Conservation (phyloP, 768 basidiomycete species). For the Russula emetica region DNA sequence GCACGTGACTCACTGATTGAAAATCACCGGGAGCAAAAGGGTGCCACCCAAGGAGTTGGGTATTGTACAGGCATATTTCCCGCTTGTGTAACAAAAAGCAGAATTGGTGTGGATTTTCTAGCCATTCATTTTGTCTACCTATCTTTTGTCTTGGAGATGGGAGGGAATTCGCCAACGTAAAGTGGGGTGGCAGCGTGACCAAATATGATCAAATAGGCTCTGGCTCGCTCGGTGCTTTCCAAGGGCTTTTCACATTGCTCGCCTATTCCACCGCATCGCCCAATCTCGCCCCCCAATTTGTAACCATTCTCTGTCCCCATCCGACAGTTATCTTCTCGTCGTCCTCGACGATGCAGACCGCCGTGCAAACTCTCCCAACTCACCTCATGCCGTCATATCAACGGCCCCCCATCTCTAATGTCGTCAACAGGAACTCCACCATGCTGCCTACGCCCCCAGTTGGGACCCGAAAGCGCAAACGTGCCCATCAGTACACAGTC, state of each 20-base stretch:
- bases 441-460: slow-evolving; percentile 69
- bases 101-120: neutral
- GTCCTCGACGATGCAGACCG: slow-evolving; percentile 63
- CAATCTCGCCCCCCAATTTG: slow-evolving; percentile 28
- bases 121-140: neutral
- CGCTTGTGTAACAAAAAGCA: neutral
- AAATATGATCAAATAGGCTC: slow-evolving; percentile 28
- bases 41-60: neutral
- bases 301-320: slow-evolving; percentile 28
- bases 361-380: slow-evolving; percentile 60
- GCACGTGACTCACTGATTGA: slow-evolving; percentile 16
- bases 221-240: slow-evolving; percentile 26
- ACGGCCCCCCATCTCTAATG: slow-evolving; percentile 47
- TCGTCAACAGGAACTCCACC: slow-evolving; percentile 42
- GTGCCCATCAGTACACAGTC: slow-evolving; percentile 74
- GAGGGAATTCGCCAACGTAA: slow-evolving; percentile 24
- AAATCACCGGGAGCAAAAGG: slow-evolving; percentile 12
- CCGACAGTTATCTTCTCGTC: slow-evolving; percentile 54
- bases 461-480: slow-evolving; percentile 76
- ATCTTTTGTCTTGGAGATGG: slow-evolving; percentile 8
- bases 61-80: neutral
- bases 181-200: slow-evolving; percentile 29
- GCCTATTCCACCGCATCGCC: slow-evolving; percentile 25
- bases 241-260: slow-evolving; percentile 27
- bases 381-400: slow-evolving; percentile 61